Percentiles rank a stretch among this genome's conserved stretches.
Evolutionary conservation across 2,329 filamentous ascomycete genomes (phyloP).

Genomic region (Endocalyx cinctus): DNA sequence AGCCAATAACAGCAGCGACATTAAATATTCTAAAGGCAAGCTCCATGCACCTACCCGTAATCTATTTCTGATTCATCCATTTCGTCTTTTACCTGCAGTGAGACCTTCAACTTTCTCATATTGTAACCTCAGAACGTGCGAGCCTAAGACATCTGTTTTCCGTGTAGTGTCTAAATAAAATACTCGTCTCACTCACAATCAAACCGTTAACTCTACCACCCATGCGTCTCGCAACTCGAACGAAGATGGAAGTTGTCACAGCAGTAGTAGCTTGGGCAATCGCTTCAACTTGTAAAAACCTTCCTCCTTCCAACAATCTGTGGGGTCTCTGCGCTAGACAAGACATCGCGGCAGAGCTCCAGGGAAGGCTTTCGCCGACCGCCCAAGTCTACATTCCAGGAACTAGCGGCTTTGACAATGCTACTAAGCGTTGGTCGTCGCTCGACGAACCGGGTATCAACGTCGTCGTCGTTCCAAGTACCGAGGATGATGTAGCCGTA

Average conservation of each 20-base stretch:
- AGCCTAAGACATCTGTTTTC: too few species aligned
- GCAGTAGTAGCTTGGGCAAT: constrained; percentile 1
- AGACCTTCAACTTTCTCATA: too few species aligned
- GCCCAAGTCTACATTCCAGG: constrained; percentile 39
- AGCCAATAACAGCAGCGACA: too few species aligned
- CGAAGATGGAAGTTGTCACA: constrained; percentile 2
- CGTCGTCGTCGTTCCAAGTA: constrained; percentile 42
- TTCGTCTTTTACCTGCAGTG: too few species aligned
- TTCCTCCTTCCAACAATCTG: constrained; percentile 1
- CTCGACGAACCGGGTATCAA: constrained; percentile 37
- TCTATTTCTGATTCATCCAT: too few species aligned
- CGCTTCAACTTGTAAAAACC: neutral
- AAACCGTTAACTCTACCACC: too few species aligned
- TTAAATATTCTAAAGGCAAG: too few species aligned
- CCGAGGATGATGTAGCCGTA: constrained; percentile 43
- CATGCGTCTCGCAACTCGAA: too few species aligned
- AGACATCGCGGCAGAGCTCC: constrained; percentile 20
- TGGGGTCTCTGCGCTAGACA: neutral
- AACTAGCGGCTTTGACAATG: constrained; percentile 32
- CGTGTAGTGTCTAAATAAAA: too few species aligned
- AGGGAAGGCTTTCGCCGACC: constrained; percentile 28
- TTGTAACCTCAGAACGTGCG: too few species aligned
- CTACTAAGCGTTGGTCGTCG: constrained; percentile 41
- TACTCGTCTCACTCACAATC: too few species aligned
- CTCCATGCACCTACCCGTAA: too few species aligned